A percentile compares a stretch with the other conserved stretches of the same genome.
Evolutionary conservation across 1,284 basidiomycete species (phyloP).

Genomic region (Termitomyces sp.): DNA sequence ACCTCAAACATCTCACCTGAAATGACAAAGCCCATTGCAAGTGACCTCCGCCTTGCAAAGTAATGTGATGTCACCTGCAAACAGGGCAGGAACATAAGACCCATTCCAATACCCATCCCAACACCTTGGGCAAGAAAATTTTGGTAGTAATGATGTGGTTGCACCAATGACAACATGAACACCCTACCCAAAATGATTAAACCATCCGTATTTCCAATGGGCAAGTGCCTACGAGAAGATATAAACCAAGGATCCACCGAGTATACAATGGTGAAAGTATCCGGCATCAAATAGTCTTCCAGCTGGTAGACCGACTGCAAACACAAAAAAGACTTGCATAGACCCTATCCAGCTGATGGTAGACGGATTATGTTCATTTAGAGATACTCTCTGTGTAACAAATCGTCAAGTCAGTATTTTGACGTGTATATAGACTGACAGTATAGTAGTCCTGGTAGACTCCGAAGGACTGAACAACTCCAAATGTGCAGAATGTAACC

Average conservation of each 20-base stretch:
- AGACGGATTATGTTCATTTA: slow-evolving; percentile 30
- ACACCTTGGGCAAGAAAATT: slow-evolving; percentile 40
- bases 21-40: slow-evolving; percentile 44
- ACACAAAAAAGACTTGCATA: slow-evolving; percentile 33
- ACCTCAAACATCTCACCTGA: slow-evolving; percentile 18
- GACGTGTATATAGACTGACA: slow-evolving; percentile 17
- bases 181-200: slow-evolving; percentile 12
- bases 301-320: slow-evolving; percentile 32
- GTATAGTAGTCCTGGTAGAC: slow-evolving; percentile 44
- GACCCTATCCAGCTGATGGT: slow-evolving; percentile 41
- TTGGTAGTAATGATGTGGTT: slow-evolving; percentile 31
- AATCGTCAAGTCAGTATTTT: neutral
- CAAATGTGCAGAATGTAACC: slow-evolving; percentile 33
- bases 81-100: slow-evolving; percentile 41
- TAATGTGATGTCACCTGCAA: slow-evolving; percentile 41
- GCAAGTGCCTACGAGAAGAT: slow-evolving; percentile 26
- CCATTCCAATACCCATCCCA: slow-evolving; percentile 42
- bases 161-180: slow-evolving; percentile 29
- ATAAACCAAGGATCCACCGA: slow-evolving; percentile 31
- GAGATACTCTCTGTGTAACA: slow-evolving; percentile 19
- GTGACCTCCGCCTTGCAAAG: slow-evolving; percentile 36
- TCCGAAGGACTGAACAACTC: slow-evolving; percentile 38
- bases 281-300: slow-evolving; percentile 33
- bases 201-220: slow-evolving; percentile 9
- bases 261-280: slow-evolving; percentile 30